Base-by-base conservation (phyloP, 2,329 filamentous ascomycete species). In the Stachybotrys elegans region DNA sequence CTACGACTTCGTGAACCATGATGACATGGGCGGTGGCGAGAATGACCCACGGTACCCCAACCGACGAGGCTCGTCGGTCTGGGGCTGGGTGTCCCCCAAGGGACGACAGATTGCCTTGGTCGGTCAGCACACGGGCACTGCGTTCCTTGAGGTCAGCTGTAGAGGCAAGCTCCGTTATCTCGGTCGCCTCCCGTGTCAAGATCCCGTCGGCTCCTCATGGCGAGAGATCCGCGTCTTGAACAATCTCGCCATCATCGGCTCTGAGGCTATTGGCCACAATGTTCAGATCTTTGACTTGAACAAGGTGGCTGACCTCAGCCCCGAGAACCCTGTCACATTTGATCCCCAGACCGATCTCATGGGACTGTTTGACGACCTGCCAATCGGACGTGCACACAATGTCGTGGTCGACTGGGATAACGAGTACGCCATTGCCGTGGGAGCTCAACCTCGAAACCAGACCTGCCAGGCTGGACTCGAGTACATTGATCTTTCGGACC, bases 271-370 rank as follows among this genome's bases (percentile, higher is more conserved):
- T 35, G 58, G 67, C 51, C 79, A 83, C 58, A 74, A 75, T 25
- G 71, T 83, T 38, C 79, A 83, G 60, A 71, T 83, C 60, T 83
- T 83, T 54, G 79, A 83, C 60, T 72, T 81, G 74, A 72, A 67
- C 53, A 81, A 75, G 64, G 64, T 79, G n/a, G 63, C 76, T 43
- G 61, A 62, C 29, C 56, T 78, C 46, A 63, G 72, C 57, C 31
- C 31, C 7, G 31, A 14, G 14, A 12, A 73, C 31, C 31, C 31
- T 17, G 31, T 34, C 9, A 9, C 9, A n/a, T 70, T 67, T 38
- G 54, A 34, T 17, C 57, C 56, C 9, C 51, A 55, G 31, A 54
- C 49, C 5, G 67, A 69, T 13, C 54, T 70, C 2, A 60, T 62
- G 0, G 62, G 61, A 1, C 61, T 59, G 47, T 70, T 64, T 51